These are phyloP conservation scores for Streptanthus diversifolius DNA, from an alignment of 345 rosid genomes.

Conservation along the genomic window DNA sequence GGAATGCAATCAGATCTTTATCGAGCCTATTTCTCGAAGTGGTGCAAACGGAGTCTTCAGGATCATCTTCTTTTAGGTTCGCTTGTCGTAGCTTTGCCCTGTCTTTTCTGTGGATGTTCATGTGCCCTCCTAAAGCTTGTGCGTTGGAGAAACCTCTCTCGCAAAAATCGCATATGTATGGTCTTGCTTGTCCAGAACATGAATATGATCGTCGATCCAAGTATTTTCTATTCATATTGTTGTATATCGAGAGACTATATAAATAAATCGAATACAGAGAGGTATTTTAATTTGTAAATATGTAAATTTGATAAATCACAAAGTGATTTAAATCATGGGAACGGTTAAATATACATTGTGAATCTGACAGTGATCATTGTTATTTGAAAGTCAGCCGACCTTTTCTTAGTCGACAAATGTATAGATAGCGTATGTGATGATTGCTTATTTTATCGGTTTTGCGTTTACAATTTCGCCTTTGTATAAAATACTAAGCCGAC, in stretches of 20 bases:
- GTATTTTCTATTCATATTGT: slow-evolving; percentile 25
- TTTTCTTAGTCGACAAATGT: slow-evolving; percentile 5
- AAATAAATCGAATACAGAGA: not conserved
- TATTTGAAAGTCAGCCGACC: slow-evolving; percentile 18
- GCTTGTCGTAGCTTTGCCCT: slow-evolving; percentile 34
- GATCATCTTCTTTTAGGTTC: slow-evolving; percentile 12
- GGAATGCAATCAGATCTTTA: slow-evolving; percentile 21
- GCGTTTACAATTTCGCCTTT: not conserved
- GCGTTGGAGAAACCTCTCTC: slow-evolving; percentile 90
- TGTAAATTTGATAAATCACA: not conserved
- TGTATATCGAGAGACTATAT: not conserved
- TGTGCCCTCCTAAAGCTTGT: slow-evolving; percentile 91
- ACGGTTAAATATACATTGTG: not conserved
- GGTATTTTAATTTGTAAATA: not conserved
- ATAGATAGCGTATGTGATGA: not conserved
- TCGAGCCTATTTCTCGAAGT: slow-evolving; percentile 20
- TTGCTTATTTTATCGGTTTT: not conserved
- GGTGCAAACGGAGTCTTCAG: slow-evolving; percentile 4
- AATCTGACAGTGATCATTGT: not conserved
- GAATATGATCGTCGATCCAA: slow-evolving; percentile 32
- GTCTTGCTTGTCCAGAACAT: slow-evolving; percentile 31
- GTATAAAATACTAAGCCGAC: slow-evolving; percentile 14
- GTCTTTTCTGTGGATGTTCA: slow-evolving; percentile 83
- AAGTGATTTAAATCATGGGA: not conserved
- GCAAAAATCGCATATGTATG: slow-evolving; percentile 75